Base-by-base conservation (phyloP, 805 yeast genomes). In the Ogataea degrootiae region DNA sequence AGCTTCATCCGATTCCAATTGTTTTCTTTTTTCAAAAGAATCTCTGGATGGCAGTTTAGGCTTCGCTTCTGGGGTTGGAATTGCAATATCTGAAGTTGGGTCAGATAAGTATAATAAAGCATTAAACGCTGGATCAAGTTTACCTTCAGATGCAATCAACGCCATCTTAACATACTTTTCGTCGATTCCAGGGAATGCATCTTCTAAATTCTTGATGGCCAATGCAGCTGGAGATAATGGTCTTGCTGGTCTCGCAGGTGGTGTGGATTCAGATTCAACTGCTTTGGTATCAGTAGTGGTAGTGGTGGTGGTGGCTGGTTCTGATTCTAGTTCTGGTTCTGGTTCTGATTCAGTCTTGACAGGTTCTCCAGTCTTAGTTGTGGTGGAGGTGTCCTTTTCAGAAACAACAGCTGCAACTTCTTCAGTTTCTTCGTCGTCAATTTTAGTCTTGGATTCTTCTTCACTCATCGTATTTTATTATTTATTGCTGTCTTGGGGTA, bases 141-240 rank as follows among this genome's bases (percentile, higher is more conserved):
- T 73, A 29, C 96, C 96, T 42, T 76, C 79, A 17, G 96, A 81
- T 2, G 98, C 98, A 62, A 94, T 87, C 47, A 91, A 71, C 1
- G 88, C 83, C 29, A 96, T 90, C 46, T 82, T 80, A 52, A 88
- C 73, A 57, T 82, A 78, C 51, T 81, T 78, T 31, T 77, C 85
- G 38, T 89, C 96, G 22, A 82, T 67, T 16, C 72, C 69, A 1
- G 99, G 98, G 65, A 92, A 92, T 0, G 97, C 97, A 21, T 88
- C 96, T 56, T 75, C 73, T 52, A 92, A 73, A 38, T 87, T 83
- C 43, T 75, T 70, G 51, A 74, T 69, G 34, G 83, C 74, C 55
- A 73, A 71, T 29, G 77, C 69, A 37, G 73, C 69, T 21, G 88
- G 85, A 5, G 86, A 76, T 29, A 75, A 65, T 7, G 94, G 94